Conservation (phyloP, 176 grass and related monocot genomes). For the Aegilops longissima region DNA sequence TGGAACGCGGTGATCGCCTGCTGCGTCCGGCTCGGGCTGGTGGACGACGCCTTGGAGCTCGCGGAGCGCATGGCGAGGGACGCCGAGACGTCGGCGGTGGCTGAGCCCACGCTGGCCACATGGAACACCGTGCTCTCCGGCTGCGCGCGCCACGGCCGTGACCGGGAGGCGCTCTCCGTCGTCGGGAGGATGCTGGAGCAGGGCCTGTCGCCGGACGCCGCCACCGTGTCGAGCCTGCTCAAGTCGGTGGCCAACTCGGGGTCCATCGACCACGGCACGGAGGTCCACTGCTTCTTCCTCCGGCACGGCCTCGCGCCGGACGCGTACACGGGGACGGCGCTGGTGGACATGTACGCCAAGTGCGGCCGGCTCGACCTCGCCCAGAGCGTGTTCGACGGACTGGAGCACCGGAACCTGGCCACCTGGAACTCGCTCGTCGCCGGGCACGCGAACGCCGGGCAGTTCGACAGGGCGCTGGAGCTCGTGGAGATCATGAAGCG, state of each 20-base stretch:
- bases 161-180: constrained; percentile 46
- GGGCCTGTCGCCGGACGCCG: constrained; percentile 47
- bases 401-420: constrained; percentile 61
- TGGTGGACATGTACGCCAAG: constrained; percentile 78
- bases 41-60: constrained; percentile 66
- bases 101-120: constrained; percentile 48
- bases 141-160: constrained; percentile 53
- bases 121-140: constrained; percentile 84
- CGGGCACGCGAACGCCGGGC: constrained; percentile 44
- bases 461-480: constrained; percentile 50
- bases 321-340: constrained; percentile 63
- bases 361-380: constrained; percentile 52
- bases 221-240: constrained; percentile 61
- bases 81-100: constrained; percentile 3
- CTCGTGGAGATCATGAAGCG: constrained; percentile 66
- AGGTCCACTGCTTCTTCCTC: constrained; percentile 65
- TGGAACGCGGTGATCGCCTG: constrained; percentile 87
- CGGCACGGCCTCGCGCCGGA: constrained; percentile 45
- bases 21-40: constrained; percentile 68
- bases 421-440: constrained; percentile 85
- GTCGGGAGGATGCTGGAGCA: constrained; percentile 41
- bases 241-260: constrained; percentile 51
- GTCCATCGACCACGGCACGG: constrained; percentile 43
- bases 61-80: constrained; percentile 42
- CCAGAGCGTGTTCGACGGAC: constrained; percentile 50